phyloP scores from a whole-genome alignment of 1,284 basidiomycete species.

The Marasmius fiardii region DNA sequence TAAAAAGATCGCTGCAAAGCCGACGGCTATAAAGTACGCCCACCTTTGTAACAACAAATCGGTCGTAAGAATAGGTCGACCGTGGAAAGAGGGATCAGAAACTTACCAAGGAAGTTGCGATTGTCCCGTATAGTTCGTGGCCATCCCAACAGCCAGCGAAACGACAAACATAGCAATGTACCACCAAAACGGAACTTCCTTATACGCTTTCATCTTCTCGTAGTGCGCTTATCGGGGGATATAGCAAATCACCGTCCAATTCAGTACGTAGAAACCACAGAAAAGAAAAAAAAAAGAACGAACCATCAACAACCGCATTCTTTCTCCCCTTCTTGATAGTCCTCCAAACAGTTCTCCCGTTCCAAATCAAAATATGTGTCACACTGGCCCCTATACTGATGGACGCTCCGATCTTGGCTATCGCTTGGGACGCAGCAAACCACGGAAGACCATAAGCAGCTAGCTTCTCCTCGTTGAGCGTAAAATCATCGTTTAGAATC shows the following conservation, averaged over 20 bases:
- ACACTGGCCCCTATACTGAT: constrained; percentile 41
- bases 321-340: constrained; percentile 32
- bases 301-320: constrained; percentile 33
- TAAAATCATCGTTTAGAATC: constrained; percentile 35
- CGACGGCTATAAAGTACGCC: constrained; percentile 39
- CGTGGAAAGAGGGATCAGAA: neutral
- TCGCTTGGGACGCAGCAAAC: constrained; percentile 39
- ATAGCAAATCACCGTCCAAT: no score
- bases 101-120: constrained; percentile 15
- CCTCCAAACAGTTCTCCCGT: constrained; percentile 42
- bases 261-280: neutral
- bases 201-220: constrained; percentile 59
- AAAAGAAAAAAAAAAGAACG: neutral
- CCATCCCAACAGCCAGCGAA: constrained; percentile 46
- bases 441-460: constrained; percentile 39
- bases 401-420: constrained; percentile 35
- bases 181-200: constrained; percentile 59
- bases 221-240: constrained; percentile 43
- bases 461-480: constrained; percentile 39
- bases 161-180: constrained; percentile 43
- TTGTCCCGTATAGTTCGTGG: constrained; percentile 45
- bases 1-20: constrained; percentile 49
- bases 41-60: constrained; percentile 24
- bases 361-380: constrained; percentile 48
- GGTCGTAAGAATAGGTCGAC: neutral